phyloP scores from a whole-genome alignment of 2,329 filamentous ascomycete genomes.

The Hypoxylon sp. region DNA sequence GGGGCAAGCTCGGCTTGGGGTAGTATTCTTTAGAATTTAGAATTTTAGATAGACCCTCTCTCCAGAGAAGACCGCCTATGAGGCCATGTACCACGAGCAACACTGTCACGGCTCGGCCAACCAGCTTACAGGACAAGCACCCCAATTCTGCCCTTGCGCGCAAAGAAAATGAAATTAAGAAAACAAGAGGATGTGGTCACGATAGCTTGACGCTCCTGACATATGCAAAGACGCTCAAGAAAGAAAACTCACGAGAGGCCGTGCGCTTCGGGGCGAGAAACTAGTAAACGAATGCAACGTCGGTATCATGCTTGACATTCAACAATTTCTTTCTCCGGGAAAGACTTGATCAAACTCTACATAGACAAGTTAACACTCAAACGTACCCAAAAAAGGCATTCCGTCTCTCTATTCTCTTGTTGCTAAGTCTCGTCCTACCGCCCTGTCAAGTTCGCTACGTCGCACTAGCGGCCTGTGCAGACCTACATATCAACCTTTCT shows the following conservation, averaged over 20 bases:
- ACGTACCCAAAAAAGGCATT: slow-evolving; percentile 33
- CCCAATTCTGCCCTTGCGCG: slow-evolving; percentile 18
- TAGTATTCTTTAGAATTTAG: slow-evolving; percentile 25
- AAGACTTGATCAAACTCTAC: slow-evolving; percentile 32
- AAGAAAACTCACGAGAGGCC: slow-evolving; percentile 23
- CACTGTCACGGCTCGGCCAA: slow-evolving; percentile 32
- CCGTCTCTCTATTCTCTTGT: slow-evolving; percentile 25
- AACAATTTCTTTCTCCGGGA: slow-evolving; percentile 19
- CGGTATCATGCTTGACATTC: slow-evolving; percentile 31
- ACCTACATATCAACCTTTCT: slow-evolving; percentile 41
- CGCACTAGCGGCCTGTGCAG: slow-evolving; percentile 24
- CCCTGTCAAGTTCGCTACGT: slow-evolving; percentile 32
- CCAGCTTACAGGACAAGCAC: slow-evolving; percentile 18
- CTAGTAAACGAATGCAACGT: slow-evolving; percentile 42
- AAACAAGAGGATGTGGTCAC: slow-evolving; percentile 16
- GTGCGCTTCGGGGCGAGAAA: slow-evolving; percentile 20
- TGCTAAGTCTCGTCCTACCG: slow-evolving; percentile 5
- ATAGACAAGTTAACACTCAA: no score
- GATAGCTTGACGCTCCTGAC: slow-evolving; percentile 29
- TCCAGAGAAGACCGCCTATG: slow-evolving; percentile 27
- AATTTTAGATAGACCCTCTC: slow-evolving; percentile 20
- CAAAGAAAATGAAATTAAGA: slow-evolving; percentile 8
- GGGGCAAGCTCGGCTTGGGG: slow-evolving; percentile 17
- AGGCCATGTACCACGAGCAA: slow-evolving; percentile 32
- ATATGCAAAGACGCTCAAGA: slow-evolving; percentile 32